Conservation (phyloP, 495 filamentous ascomycete species). For the Astrothelium subdiscretum region DNA sequence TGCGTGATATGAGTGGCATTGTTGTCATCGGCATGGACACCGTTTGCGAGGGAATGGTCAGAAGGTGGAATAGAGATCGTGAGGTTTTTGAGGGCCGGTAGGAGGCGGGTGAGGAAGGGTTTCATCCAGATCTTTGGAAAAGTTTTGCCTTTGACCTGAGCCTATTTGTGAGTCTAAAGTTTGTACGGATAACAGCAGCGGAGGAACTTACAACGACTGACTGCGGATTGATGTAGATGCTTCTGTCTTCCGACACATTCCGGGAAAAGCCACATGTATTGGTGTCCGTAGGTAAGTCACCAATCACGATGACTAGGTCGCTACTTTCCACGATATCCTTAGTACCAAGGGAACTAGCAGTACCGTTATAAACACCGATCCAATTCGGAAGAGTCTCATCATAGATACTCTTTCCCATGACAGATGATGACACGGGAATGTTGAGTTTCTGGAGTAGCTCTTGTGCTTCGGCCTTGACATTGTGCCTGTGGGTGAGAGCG, state of each 20-base stretch:
- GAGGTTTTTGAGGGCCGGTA: conserved; percentile 1
- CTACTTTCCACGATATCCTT: conserved; percentile 11
- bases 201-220: conserved; percentile 8
- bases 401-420: conserved; percentile 27
- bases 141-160: conserved; percentile 16
- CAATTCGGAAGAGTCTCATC: conserved; percentile 25
- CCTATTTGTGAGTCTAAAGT: conserved; percentile 7
- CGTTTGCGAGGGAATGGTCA: conserved; percentile 10
- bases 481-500: conserved; percentile 21
- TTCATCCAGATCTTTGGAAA: conserved; percentile 24
- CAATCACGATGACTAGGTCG: conserved; percentile 25
- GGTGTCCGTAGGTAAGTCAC: conserved; percentile 25
- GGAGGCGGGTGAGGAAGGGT: conserved; percentile 18
- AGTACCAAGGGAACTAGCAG: conserved; percentile 16
- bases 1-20: conserved; percentile 26
- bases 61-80: conserved; percentile 10
- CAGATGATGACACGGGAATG: conserved; percentile 21
- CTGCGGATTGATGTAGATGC: conserved; percentile 21
- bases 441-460: conserved; percentile 18
- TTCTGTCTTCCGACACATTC: conserved; percentile 11
- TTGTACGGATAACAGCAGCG: not conserved
- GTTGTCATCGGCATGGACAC: conserved; percentile 12
- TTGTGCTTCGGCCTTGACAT: conserved; percentile 18
- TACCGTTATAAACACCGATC: conserved; percentile 27
- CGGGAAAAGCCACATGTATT: conserved; percentile 27